Evolutionary conservation across 331 rosid genomes (phyloP), one percentile per base, ranked within the genome.

Genomic region (Pyracantha coccinea): DNA sequence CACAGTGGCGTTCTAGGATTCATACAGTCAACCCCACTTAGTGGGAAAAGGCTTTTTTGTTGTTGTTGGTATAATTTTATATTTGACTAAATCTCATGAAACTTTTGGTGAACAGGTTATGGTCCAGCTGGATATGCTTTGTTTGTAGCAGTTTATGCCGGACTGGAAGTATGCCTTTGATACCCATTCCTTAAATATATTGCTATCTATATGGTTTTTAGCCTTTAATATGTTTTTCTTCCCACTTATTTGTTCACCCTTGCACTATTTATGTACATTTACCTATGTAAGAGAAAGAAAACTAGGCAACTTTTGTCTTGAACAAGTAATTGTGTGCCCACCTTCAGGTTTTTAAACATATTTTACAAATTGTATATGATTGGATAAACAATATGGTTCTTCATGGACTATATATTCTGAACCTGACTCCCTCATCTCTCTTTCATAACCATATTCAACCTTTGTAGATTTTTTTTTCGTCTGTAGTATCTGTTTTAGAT

Each of bases 71-170:
- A 33, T 3, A 41, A 15, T 14, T 21, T 16, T 27, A 75, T 66
- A 6, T 24, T 25, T 33, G 60, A 33, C 38, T 25, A 65, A 6
- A 75, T 47, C 50, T 57, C 45, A 10, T 78, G 0, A 52, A 7
- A 24, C 59, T 68, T 80, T 81, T 83, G 72, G 57, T 68, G 72
- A 53, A 58, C 89, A 93, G 98, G 97, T 78, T 95, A 95, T 84
- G 99, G 99, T 74, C 90, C 96, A 10, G 91, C 90, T 74, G 99
- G 99, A 59, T 95, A 95, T 77, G 99, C 99, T 23, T 73, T 95
- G 66, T 95, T 95, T 54, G 87, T 95, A 19, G 97, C 97, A 2
- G 99, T 85, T 77, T 95, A 92, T 89, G 99, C 97, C 31, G 99
- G 97, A 84, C 72, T 95, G 81, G 99, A 95, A 85, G 99, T 93